Percentiles rank a stretch among this genome's conserved stretches.
These are phyloP conservation scores for Tritrichomonas musculus DNA, from an alignment of 208 protist genomes.

Conservation along the genomic window DNA sequence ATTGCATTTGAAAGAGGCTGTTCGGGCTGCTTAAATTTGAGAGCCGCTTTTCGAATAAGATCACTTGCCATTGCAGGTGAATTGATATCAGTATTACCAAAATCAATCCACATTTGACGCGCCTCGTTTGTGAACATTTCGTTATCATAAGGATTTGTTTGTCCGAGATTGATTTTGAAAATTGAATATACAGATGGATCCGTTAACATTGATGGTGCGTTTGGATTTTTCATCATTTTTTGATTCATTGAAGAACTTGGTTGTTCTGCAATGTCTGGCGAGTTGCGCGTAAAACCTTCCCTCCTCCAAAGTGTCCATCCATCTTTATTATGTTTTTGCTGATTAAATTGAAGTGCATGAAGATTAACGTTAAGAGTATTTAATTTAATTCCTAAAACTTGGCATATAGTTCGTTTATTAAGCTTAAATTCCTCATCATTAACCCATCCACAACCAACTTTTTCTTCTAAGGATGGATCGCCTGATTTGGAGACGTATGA, in stretches of 20 bases:
- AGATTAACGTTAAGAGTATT: conserved; percentile 28
- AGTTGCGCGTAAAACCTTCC: not conserved
- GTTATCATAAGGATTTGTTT: not conserved
- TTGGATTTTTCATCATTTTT: not conserved
- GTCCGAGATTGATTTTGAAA: not conserved
- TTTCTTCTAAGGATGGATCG: not conserved
- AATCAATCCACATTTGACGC: not conserved
- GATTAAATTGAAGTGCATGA: not conserved
- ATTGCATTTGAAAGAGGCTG: not conserved
- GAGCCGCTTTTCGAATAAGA: not conserved
- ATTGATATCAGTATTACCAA: not conserved
- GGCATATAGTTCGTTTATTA: not conserved
- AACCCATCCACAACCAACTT: not conserved
- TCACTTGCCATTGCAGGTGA: not conserved
- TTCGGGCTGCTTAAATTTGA: not conserved
- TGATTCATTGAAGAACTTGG: too few species aligned
- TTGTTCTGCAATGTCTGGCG: not conserved
- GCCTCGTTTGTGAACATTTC: not conserved
- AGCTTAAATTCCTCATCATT: not conserved
- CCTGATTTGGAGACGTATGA: not conserved
- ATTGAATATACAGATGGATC: not conserved
- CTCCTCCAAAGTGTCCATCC: conserved; percentile 7
- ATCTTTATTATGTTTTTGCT: not conserved
- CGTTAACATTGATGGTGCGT: not conserved
- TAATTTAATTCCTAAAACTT: conserved; percentile 8